These are phyloP conservation scores for Gynostemma pentaphyllum DNA, from an alignment of 306 rosid species.

Conservation along the genomic window DNA sequence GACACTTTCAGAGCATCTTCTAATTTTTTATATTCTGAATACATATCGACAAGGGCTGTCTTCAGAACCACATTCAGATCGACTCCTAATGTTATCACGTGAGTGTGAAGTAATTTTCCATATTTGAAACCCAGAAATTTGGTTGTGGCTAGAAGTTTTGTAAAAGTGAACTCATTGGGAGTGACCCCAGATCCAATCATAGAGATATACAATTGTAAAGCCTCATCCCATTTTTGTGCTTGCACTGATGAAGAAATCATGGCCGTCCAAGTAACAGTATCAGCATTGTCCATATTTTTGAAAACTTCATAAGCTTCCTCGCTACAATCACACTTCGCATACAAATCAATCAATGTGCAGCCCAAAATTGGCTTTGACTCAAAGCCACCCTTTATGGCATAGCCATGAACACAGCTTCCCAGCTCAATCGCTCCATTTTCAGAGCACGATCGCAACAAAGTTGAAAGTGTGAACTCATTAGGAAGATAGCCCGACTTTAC, in stretches of 20 bases:
- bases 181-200: slow-evolving; percentile 32
- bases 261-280: slow-evolving; percentile 51
- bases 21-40: slow-evolving; percentile 33
- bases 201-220: slow-evolving; percentile 23
- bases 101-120: slow-evolving; percentile 54
- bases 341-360: slow-evolving; percentile 38
- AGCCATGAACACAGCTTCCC: slow-evolving; percentile 39
- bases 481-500: slow-evolving; percentile 32
- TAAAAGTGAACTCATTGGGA: slow-evolving; percentile 60
- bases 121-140: slow-evolving; percentile 21
- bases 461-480: slow-evolving; percentile 43
- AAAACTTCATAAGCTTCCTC: slow-evolving; percentile 31
- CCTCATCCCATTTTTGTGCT: slow-evolving; percentile 38
- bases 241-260: slow-evolving; percentile 49
- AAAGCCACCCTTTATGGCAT: slow-evolving; percentile 41
- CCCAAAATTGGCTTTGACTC: slow-evolving; percentile 33
- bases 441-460: slow-evolving; percentile 39
- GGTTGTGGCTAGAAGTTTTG: slow-evolving; percentile 34
- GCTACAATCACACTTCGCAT: slow-evolving; percentile 28
- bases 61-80: slow-evolving; percentile 48
- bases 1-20: slow-evolving; percentile 42
- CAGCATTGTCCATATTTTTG: slow-evolving; percentile 25
- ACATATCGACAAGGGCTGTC: slow-evolving; percentile 56
- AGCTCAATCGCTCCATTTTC: slow-evolving; percentile 26
- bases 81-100: slow-evolving; percentile 31